Percentiles rank a stretch among this genome's conserved stretches.
Evolutionary conservation across 176 grass and related monocot genomes (phyloP).

Genomic region (Puya raimondii): DNA sequence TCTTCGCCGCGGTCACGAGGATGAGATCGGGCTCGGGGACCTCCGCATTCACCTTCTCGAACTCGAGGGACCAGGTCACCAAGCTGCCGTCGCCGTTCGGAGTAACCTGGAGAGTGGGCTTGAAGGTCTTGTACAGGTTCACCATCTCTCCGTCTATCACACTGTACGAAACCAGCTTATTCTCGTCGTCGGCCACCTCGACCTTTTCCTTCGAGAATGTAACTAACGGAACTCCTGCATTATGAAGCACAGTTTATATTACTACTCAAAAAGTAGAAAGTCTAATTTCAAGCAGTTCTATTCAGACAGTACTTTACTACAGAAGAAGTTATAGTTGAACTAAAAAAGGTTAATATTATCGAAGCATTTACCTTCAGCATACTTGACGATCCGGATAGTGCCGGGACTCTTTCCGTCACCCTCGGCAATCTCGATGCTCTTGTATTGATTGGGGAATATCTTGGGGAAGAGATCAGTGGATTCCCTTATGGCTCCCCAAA

Average conservation of each 20-base stretch:
- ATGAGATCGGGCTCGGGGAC: conserved; percentile 59
- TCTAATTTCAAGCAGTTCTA: too few species aligned
- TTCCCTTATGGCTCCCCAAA: conserved; percentile 57
- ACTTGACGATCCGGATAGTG: conserved; percentile 76
- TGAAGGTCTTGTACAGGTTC: conserved; percentile 64
- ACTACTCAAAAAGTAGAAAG: too few species aligned
- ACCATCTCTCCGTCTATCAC: conserved; percentile 77
- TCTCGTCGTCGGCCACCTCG: conserved; percentile 53
- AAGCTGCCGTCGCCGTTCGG: conserved; percentile 28
- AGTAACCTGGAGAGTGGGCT: conserved; percentile 39
- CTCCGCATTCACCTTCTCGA: conserved; percentile 55
- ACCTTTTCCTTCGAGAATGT: conserved; percentile 88
- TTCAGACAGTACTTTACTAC: too few species aligned
- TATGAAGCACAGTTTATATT: too few species aligned
- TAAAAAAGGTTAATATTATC: background rate
- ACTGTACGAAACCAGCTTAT: conserved; percentile 59
- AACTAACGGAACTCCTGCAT: conserved; percentile 46
- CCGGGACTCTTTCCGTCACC: conserved; percentile 74
- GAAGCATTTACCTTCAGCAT: conserved; percentile 32
- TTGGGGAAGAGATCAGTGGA: conserved; percentile 80
- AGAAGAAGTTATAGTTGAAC: too few species aligned
- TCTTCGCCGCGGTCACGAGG: conserved; percentile 55
- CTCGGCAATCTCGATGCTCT: conserved; percentile 78
- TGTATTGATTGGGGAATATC: conserved; percentile 83
- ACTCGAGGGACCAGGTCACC: conserved; percentile 57